These are phyloP conservation scores for Penicillium longicatenatum DNA, from an alignment of 495 filamentous ascomycete species.

Conservation along the genomic window DNA sequence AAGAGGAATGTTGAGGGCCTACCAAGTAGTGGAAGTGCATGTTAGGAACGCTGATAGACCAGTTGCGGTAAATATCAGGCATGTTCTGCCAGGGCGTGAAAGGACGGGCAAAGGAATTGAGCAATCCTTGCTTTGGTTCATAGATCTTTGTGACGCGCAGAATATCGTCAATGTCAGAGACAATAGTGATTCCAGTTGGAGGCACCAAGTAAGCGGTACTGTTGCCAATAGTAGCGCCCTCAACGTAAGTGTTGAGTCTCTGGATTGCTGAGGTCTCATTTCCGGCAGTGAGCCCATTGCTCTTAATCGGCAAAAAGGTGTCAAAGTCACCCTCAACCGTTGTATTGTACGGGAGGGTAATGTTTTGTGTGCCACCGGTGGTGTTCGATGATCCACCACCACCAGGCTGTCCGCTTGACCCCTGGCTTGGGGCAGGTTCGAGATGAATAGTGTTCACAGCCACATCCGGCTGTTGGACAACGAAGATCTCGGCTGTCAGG, in stretches of 20 bases:
- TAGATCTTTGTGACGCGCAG: slow-evolving; percentile 84
- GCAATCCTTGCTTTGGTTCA: slow-evolving; percentile 66
- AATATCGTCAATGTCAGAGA: slow-evolving; percentile 80
- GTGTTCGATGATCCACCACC: slow-evolving; percentile 56
- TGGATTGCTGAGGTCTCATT: slow-evolving; percentile 64
- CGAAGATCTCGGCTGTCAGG: slow-evolving; percentile 68
- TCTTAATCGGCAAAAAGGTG: slow-evolving; percentile 58
- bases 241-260: slow-evolving; percentile 64
- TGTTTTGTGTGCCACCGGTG: slow-evolving; percentile 54
- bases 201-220: slow-evolving; percentile 77
- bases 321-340: slow-evolving; percentile 72
- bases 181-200: slow-evolving; percentile 62
- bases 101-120: slow-evolving; percentile 74
- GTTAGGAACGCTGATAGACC: slow-evolving; percentile 58
- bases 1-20: background rate
- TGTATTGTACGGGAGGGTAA: slow-evolving; percentile 58
- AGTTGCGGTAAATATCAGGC: slow-evolving; percentile 72
- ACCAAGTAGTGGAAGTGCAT: slow-evolving; percentile 78
- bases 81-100: slow-evolving; percentile 77
- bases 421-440: slow-evolving; percentile 51
- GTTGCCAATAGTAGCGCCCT: slow-evolving; percentile 66
- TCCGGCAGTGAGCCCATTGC: slow-evolving; percentile 54
- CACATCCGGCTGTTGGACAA: slow-evolving; percentile 65
- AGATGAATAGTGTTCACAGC: slow-evolving; percentile 64
- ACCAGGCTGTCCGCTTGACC: slow-evolving; percentile 50